Evolutionary conservation across 208 protist species (phyloP).

Genomic region (Trypanosoma theileri): DNA sequence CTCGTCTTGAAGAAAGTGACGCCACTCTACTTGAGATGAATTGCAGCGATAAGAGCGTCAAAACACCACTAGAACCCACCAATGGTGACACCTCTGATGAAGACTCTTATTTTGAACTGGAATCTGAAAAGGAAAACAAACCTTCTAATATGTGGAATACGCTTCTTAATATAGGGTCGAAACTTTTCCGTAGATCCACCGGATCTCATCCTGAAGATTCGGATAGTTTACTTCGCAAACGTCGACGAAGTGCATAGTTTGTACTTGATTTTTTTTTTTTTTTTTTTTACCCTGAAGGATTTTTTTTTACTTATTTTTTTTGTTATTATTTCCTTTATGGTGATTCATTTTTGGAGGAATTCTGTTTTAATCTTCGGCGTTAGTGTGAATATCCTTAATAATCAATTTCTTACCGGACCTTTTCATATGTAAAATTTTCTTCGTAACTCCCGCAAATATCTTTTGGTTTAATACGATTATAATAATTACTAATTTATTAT

Average conservation of each 20-base stretch:
- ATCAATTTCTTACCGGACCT: neutral
- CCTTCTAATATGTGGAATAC: slow-evolving; percentile 14
- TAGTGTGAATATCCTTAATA: neutral
- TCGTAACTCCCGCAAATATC: neutral
- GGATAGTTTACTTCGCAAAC: slow-evolving; percentile 20
- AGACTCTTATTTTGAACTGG: slow-evolving; percentile 12
- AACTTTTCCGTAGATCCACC: slow-evolving; percentile 22
- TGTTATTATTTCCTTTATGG: neutral
- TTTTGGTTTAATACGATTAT: neutral
- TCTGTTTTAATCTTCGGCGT: slow-evolving; percentile 10
- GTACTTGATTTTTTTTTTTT: neutral
- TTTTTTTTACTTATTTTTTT: neutral
- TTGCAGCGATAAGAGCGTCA: neutral
- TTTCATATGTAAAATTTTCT: neutral
- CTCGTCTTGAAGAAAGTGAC: slow-evolving; percentile 36
- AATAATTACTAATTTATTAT: neutral
- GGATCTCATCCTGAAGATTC: slow-evolving; percentile 2
- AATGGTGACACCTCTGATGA: neutral
- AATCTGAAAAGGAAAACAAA: slow-evolving; percentile 7
- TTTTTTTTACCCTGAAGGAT: neutral
- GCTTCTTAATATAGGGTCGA: slow-evolving; percentile 27
- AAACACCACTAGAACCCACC: neutral
- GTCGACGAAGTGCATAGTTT: slow-evolving; percentile 36
- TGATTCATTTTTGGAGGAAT: neutral
- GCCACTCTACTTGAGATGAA: neutral